A percentile compares a stretch with the other conserved stretches of the same genome.
phyloP scores from a whole-genome alignment of 1,284 basidiomycete genomes.

The Earliella scabrosa region DNA sequence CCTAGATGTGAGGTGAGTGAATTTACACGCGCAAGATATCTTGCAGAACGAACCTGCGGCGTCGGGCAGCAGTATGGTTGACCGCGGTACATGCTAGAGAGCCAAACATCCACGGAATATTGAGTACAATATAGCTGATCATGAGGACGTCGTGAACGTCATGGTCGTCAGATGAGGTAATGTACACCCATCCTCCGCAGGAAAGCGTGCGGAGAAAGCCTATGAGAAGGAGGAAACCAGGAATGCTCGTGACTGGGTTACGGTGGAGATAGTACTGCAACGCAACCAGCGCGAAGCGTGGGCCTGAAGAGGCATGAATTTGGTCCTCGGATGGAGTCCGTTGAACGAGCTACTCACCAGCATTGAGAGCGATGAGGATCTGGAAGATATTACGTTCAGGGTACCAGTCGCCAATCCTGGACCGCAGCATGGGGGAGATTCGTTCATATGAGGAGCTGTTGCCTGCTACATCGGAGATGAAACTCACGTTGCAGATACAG shows the following conservation, averaged over 20 bases:
- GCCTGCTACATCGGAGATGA: background rate
- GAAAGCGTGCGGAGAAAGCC: constrained; percentile 81
- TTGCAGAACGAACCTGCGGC: constrained; percentile 60
- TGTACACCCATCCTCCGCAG: constrained; percentile 93
- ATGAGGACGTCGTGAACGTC: constrained; percentile 89
- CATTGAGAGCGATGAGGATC: constrained; percentile 85
- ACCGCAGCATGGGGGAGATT: background rate
- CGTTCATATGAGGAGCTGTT: background rate
- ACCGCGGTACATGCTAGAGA: constrained; percentile 62
- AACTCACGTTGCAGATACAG: constrained; percentile 90
- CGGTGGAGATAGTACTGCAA: constrained; percentile 73
- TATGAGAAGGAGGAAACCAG: constrained; percentile 60
- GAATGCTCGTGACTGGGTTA: constrained; percentile 46
- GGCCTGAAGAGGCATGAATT: constrained; percentile 48
- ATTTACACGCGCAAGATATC: no score
- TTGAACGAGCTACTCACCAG: constrained; percentile 50
- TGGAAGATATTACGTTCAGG: constrained; percentile 91
- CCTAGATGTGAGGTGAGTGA: constrained; percentile 39
- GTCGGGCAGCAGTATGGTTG: constrained; percentile 42
- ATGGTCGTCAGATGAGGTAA: constrained; percentile 84
- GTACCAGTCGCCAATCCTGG: constrained; percentile 90
- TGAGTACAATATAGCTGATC: constrained; percentile 83
- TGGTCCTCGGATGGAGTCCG: no score
- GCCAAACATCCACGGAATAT: constrained; percentile 88
- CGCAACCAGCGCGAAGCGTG: constrained; percentile 79